These are phyloP conservation scores for Scutellaria baicalensis DNA, from an alignment of 257 asterid species.

Conservation along the genomic window DNA sequence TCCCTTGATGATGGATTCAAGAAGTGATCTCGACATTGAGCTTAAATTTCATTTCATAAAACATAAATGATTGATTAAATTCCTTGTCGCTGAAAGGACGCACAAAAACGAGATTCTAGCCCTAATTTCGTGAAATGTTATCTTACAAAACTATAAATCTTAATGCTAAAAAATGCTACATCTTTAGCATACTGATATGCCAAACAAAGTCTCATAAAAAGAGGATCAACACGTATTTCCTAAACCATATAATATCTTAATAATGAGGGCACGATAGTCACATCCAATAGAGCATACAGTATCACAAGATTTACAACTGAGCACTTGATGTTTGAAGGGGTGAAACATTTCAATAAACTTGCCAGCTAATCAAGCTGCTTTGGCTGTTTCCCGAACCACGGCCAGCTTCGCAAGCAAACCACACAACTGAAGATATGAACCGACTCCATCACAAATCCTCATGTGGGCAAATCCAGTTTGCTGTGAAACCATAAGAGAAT, in stretches of 20 bases:
- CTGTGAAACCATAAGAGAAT: slow-evolving; percentile 28
- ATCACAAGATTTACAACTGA: not conserved
- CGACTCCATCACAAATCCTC: slow-evolving; percentile 97
- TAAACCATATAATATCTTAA: not conserved
- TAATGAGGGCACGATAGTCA: not conserved
- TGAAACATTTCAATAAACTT: not conserved
- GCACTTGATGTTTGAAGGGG: not conserved
- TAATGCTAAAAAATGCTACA: not conserved
- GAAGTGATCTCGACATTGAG: too few relatives aligned
- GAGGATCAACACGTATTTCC: not conserved
- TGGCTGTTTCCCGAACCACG: slow-evolving; percentile 69
- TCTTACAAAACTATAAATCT: too few relatives aligned
- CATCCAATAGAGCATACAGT: not conserved
- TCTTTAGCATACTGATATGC: not conserved
- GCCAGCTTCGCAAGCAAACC: slow-evolving; percentile 81
- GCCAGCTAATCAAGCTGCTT: slow-evolving; percentile 38
- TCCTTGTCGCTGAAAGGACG: too few relatives aligned
- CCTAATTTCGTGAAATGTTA: too few relatives aligned
- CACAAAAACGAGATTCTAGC: too few relatives aligned
- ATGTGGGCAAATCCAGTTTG: slow-evolving; percentile 97
- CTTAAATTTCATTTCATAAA: too few relatives aligned
- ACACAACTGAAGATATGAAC: slow-evolving; percentile 90
- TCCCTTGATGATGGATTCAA: too few relatives aligned
- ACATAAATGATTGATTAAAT: too few relatives aligned
- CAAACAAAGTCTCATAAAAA: not conserved